A percentile compares a stretch with the other conserved stretches of the same genome.
Evolutionary conservation across 306 rosid species (phyloP).

Genomic region (Malus domestica): DNA sequence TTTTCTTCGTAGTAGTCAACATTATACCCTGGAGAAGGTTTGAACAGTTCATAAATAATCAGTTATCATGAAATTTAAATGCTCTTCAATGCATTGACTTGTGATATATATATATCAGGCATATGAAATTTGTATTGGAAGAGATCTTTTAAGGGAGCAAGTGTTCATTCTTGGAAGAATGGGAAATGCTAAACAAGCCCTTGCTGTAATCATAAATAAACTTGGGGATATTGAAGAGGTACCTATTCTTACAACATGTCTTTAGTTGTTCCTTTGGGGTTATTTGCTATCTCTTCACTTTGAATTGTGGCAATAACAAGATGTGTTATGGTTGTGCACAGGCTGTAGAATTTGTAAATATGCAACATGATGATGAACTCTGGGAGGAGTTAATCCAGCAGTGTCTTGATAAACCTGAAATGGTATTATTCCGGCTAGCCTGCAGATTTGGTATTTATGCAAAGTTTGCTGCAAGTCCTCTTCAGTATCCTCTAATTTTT

Average conservation of each 20-base stretch:
- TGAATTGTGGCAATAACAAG: neutral
- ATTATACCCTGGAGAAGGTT: slow-evolving; percentile 95
- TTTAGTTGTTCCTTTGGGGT: slow-evolving; percentile 1
- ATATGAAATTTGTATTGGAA: slow-evolving; percentile 63
- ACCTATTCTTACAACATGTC: slow-evolving; percentile 15
- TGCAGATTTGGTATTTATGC: neutral
- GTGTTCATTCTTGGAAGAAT: slow-evolving; percentile 93
- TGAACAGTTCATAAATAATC: slow-evolving; percentile 20
- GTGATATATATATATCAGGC: slow-evolving; percentile 51
- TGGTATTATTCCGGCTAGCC: slow-evolving; percentile 23
- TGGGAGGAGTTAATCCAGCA: slow-evolving; percentile 55
- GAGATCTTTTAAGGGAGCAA: slow-evolving; percentile 76
- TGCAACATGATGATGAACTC: slow-evolving; percentile 60
- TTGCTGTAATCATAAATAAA: slow-evolving; percentile 69
- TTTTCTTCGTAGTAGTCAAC: slow-evolving; percentile 95
- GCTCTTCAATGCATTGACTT: slow-evolving; percentile 14
- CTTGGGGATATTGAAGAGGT: slow-evolving; percentile 96
- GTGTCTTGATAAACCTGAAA: slow-evolving; percentile 62
- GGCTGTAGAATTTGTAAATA: slow-evolving; percentile 69
- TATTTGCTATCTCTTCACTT: slow-evolving; percentile 2
- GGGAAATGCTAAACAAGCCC: slow-evolving; percentile 91
- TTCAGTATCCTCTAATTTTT: slow-evolving; percentile 8
- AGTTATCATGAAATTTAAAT: slow-evolving; percentile 9
- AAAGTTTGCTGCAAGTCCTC: neutral
- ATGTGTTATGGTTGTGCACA: slow-evolving; percentile 29